Evolutionary conservation across 1,284 basidiomycete species (phyloP).

Genomic region (Peniophora sp.): DNA sequence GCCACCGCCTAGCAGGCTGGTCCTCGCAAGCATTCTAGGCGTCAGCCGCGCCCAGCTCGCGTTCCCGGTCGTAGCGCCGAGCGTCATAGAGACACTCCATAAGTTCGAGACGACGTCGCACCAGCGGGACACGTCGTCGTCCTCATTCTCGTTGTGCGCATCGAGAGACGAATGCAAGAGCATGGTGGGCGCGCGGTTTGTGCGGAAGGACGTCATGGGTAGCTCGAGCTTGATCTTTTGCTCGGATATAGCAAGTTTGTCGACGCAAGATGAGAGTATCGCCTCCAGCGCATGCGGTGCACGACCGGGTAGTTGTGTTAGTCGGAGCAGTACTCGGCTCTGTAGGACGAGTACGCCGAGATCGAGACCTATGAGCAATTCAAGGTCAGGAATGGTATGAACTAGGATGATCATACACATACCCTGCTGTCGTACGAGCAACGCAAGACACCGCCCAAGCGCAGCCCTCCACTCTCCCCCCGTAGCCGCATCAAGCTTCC

Average conservation of each 20-base stretch:
- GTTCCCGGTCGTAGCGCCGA: constrained; percentile 21
- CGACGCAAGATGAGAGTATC: not conserved
- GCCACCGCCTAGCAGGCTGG: constrained; percentile 29
- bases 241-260: not conserved
- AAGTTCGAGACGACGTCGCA: constrained; percentile 45
- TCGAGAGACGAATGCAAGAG: constrained; percentile 25
- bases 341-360: too few species aligned
- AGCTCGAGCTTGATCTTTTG: not conserved
- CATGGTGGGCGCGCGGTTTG: not conserved
- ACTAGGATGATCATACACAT: constrained; percentile 6
- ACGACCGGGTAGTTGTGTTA: not conserved
- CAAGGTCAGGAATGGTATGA: constrained; percentile 1
- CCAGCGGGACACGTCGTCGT: constrained; percentile 33
- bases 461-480: constrained; percentile 48
- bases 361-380: not conserved
- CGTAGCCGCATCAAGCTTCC: constrained; percentile 42
- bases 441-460: constrained; percentile 42
- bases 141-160: constrained; percentile 31
- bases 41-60: constrained; percentile 56
- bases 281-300: not conserved
- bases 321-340: not conserved
- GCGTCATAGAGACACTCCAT: constrained; percentile 48
- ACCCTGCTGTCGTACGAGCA: constrained; percentile 28
- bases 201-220: not conserved
- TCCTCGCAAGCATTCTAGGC: constrained; percentile 46